Conservation (phyloP, 192 early-diverging fungal genomes). For the Entomortierella beljakovae region DNA sequence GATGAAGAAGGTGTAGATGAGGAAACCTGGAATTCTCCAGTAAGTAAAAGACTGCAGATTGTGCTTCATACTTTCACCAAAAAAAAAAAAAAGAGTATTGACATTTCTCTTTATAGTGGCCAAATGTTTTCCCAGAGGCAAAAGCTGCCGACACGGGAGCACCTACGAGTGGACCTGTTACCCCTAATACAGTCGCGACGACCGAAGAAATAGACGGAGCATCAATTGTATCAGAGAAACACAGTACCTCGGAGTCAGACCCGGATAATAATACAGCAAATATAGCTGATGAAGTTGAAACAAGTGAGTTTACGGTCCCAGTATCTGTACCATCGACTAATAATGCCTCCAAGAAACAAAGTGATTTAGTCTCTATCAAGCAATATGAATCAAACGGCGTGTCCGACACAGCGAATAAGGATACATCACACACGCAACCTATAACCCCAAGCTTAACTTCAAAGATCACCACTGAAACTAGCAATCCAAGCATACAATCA, state of each 20-base stretch:
- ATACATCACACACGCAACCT: too few species aligned
- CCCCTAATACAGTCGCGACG: neutral
- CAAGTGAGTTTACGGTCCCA: neutral
- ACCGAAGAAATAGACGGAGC: neutral
- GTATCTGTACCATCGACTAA: neutral
- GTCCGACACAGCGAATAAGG: too few species aligned
- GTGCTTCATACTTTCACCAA: neutral
- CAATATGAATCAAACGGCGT: too few species aligned
- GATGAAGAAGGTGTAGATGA: constrained; percentile 48
- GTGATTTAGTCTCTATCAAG: neutral
- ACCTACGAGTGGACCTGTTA: neutral
- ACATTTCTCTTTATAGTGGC: constrained; percentile 16
- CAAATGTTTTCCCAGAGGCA: constrained; percentile 2
- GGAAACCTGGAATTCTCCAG: constrained; percentile 30
- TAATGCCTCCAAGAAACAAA: neutral
- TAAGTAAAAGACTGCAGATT: neutral
- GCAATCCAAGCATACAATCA: too few species aligned
- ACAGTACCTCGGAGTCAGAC: constrained; percentile 5
- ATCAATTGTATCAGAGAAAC: neutral
- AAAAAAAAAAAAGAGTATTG: neutral
- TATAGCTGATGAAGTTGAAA: neutral
- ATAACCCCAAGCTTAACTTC: too few species aligned
- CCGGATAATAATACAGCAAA: neutral
- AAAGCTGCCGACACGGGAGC: neutral
- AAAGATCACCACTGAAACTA: too few species aligned